A percentile compares a stretch with the other conserved stretches of the same genome.
phyloP scores from a whole-genome alignment of 371 early-diverging fungal species.

The Circinella minor region DNA sequence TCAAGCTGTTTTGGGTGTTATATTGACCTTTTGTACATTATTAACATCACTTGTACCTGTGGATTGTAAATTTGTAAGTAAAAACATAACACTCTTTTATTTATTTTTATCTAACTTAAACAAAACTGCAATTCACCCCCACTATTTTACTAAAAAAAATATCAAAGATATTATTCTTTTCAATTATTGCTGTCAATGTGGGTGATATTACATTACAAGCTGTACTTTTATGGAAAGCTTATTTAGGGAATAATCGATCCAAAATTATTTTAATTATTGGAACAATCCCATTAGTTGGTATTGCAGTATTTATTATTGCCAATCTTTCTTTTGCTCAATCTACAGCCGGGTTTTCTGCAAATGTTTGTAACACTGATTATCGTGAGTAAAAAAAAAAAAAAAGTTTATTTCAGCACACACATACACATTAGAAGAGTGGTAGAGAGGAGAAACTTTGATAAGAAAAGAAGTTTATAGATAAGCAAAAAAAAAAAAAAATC shows the following conservation, averaged over 20 bases:
- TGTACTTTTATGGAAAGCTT: slow-evolving; percentile 53
- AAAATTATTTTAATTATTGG: slow-evolving; percentile 37
- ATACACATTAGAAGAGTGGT: too few species aligned
- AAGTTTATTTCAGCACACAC: too few species aligned
- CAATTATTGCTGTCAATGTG: slow-evolving; percentile 47
- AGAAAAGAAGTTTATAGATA: background rate
- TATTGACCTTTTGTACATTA: slow-evolving; percentile 43
- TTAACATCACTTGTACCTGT: slow-evolving; percentile 31
- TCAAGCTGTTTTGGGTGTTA: slow-evolving; percentile 40
- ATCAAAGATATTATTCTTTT: slow-evolving; percentile 45
- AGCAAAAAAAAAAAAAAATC: background rate
- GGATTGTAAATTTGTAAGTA: slow-evolving; percentile 47
- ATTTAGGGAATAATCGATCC: slow-evolving; percentile 46
- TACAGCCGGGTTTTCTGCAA: slow-evolving; percentile 2
- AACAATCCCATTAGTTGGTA: slow-evolving; percentile 29
- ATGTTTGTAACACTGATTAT: slow-evolving; percentile 39
- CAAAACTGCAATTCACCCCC: too few species aligned
- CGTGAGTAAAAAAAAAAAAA: slow-evolving; percentile 30
- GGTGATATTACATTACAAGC: slow-evolving; percentile 43
- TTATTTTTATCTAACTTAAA: background rate
- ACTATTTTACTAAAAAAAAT: too few species aligned
- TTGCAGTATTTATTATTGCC: slow-evolving; percentile 37
- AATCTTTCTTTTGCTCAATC: slow-evolving; percentile 46
- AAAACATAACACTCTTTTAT: background rate
- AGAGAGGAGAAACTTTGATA: too few species aligned